Evolutionary conservation across 176 grass and related monocot species (phyloP), one percentile per base, ranked within the genome.

Genomic region (Eleusine indica): DNA sequence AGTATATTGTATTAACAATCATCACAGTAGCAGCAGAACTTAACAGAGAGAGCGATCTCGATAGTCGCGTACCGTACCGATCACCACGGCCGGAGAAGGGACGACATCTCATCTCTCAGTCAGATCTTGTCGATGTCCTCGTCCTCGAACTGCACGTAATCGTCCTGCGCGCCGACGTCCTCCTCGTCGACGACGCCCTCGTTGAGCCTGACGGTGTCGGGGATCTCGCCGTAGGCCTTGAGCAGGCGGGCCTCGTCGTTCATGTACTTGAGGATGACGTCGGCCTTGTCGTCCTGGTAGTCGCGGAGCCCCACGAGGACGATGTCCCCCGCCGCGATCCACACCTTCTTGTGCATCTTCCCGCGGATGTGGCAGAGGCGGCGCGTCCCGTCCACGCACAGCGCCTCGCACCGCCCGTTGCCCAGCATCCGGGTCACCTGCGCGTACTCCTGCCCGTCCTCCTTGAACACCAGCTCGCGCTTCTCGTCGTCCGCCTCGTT

Each of bases 181-280:
- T 90, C 88, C 1, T 86, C 91, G 47, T 80, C 91, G 77, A 79
- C 87, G n/a, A 93, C 88, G 2, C 91, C 91, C 81, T 93, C 91
- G 81, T 93, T 93, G 58, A 93, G 87, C 60, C 91, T 82, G 13
- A 89, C 75, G 49, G 76, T 93, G 60, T 93, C 91, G 12, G 91
- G 91, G 32, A 93, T 88, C 66, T 93, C 91, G 2, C 91, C 91
- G 32, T 93, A 93, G 46, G 87, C 91, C 81, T 90, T 93, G 60
- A 93, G 88, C 11, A 93, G 88, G 35, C 88, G 22, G 0, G 91
- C 82, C 85, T 93, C 88, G 64, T 93, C 88, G 81, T 86, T 89
- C 91, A 93, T 93, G 91, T 93, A 93, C 85, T 93, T 93, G 73
- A 93, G 91, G 81, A 93, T 93, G 61, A 93, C 91, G 83, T 93